Evolutionary conservation across 169 alveolate species (phyloP), one percentile per base, ranked within the genome.

Genomic region (Plasmodium knowlesi): DNA sequence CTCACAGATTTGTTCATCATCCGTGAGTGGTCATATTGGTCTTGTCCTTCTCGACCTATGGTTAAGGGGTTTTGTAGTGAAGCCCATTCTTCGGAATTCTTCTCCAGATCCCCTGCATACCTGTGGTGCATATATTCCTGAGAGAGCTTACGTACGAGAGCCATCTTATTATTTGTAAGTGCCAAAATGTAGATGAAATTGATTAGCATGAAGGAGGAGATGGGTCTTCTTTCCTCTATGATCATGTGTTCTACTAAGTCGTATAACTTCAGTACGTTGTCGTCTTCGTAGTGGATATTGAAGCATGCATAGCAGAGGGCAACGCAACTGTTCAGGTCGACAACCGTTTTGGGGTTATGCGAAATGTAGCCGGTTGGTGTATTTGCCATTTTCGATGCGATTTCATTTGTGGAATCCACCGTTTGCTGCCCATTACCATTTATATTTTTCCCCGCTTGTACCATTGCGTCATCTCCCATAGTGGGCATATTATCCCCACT

Each of bases 181-280:
- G 89, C 73, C 25, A 88, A 57, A 22, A 88, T 78, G 50, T 88
- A 88, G 43, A 88, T 8, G 72, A 79, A 88, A 32, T 88, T 88
- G 39, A 88, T 78, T 57, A 88, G 46, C 94, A 88, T 88, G 71
- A 54, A 76, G 22, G 94, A 88, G 71, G 46, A 79, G 70, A 88
- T 88, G 6, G 79, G 67, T 16, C 82, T 88, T 39, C 39, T 88
- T 32, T 88, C 94, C 71, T 79, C 71, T n/a, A 57, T 16, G 12
- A 88, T 88, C 94, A 88, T 88, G 50, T 88, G 94, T 39, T 88
- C 94, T n/a, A 88, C 34, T 28, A 79, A 12, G 82, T 88, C 94
- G 46, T 88, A 88, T 43, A 88, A 10, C 82, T 88, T 88, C 3
- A 88, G 73, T 39, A 88, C 67, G 16, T 88, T 88, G 14, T 88